Conservation (phyloP, 495 filamentous ascomycete genomes). For the Sporormia fimetaria region DNA sequence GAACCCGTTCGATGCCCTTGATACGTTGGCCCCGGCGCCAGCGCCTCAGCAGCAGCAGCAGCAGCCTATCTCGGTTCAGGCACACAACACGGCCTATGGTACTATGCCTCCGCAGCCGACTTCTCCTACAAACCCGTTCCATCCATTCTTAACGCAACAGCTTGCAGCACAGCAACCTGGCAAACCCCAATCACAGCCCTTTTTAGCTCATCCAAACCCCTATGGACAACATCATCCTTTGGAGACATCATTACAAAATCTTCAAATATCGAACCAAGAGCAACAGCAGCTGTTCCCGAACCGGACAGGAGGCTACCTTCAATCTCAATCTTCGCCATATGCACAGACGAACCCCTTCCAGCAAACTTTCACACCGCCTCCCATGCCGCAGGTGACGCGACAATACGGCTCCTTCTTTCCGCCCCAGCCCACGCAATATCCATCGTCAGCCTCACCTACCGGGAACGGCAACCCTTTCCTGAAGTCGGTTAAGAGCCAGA, state of each 20-base stretch:
- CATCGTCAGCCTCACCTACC: slow-evolving; percentile 19
- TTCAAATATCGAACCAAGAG: slow-evolving; percentile 49
- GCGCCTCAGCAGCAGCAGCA: slow-evolving; percentile 20
- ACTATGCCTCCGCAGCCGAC: slow-evolving; percentile 12
- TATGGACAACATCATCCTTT: slow-evolving; percentile 29
- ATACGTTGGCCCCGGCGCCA: slow-evolving; percentile 15
- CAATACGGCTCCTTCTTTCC: slow-evolving; percentile 38
- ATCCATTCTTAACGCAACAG: slow-evolving; percentile 25
- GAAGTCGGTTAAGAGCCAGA: slow-evolving; percentile 28
- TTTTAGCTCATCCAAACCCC: slow-evolving; percentile 42
- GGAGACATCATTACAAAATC: slow-evolving; percentile 58
- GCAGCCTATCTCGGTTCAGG: slow-evolving; percentile 13
- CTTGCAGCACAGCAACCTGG: slow-evolving; percentile 39
- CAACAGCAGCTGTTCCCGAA: slow-evolving; percentile 69
- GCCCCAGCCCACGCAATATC: slow-evolving; percentile 32
- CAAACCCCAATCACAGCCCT: slow-evolving; percentile 57
- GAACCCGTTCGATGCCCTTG: slow-evolving; percentile 44
- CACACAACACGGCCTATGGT: slow-evolving; percentile 12
- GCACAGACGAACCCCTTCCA: slow-evolving; percentile 37
- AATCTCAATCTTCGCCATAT: slow-evolving; percentile 38
- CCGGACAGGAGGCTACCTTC: slow-evolving; percentile 65
- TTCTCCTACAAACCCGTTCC: slow-evolving; percentile 24
- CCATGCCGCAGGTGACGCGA: slow-evolving; percentile 43
- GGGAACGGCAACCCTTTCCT: slow-evolving; percentile 30
- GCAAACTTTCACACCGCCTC: slow-evolving; percentile 44